Base-by-base conservation (phyloP, 768 basidiomycete genomes). In the Pleurotus eryngii region DNA sequence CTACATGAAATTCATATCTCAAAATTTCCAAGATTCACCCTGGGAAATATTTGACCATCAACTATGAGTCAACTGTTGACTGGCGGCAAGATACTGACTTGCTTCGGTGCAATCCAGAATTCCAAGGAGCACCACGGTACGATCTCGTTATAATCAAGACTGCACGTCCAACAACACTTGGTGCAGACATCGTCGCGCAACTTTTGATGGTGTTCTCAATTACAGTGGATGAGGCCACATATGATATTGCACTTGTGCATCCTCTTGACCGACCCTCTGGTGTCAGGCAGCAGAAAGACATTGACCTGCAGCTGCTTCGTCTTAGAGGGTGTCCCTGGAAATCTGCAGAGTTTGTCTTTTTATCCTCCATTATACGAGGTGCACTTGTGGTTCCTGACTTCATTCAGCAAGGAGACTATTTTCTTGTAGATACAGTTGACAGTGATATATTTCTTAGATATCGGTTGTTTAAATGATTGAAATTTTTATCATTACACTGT, bases 31-130 rank as follows among this genome's bases (percentile, higher is more conserved):
- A 43, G 42, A 20, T 43, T 43, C 15, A 45, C 63, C 12, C 2
- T 39, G 2, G 9, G 50, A 12, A 61, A 59, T 65, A 35, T 59
- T 20, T 43, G n/a, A 66, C 60, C 47, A 55, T 71, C 14, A 59
- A 65, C 22, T 74, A 70, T 59, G 63, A 59, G 12, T 72, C 65
- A 0, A 51, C 37, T 1, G 56, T 68, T 8, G 61, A 70, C 58
- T 76, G 72, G 73, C 26, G 49, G 7, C 24, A 60, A 18, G 57
- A 56, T 3, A 64, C 60, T 1, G 67, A 76, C 54, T 61, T 68
- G 27, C 61, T 76, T 1, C 57, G 59, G 2, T 71, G 65, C 59
- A 73, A 67, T 51, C 69, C 71, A 6, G 48, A 45, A 0, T 76
- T 76, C 57, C 61, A 65, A 40, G 39, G 59, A 0, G 20, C 43